Percentiles rank a stretch among this genome's conserved stretches.
These are phyloP conservation scores for Decorospora gaudefroyi DNA, from an alignment of 2,329 filamentous ascomycete species.

Conservation along the genomic window DNA sequence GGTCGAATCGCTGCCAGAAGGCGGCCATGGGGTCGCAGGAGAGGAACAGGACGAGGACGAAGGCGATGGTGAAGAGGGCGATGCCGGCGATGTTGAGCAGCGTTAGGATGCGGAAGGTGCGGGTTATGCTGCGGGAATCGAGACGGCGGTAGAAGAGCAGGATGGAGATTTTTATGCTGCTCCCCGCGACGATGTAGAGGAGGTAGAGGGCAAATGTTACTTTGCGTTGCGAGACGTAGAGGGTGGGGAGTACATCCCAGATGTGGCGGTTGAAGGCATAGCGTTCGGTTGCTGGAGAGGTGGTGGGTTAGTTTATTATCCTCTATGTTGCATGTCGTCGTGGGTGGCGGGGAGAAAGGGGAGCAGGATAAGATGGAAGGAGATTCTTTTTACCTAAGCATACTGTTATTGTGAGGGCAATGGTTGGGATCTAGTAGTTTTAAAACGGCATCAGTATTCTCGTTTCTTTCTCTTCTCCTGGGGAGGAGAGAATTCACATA, in stretches of 20 bases:
- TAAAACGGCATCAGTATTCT: no score
- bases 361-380: neutral
- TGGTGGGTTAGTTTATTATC: no score
- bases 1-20: constrained; percentile 25
- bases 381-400: neutral
- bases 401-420: neutral
- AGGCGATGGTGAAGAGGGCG: constrained; percentile 16
- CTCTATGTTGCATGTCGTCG: no score
- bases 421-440: constrained; percentile 9
- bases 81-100: constrained; percentile 23
- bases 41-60: constrained; percentile 16
- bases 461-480: no score
- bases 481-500: constrained; percentile 1
- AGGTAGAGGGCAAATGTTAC: constrained; percentile 21
- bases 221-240: constrained; percentile 17
- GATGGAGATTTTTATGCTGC: constrained; percentile 33
- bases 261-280: constrained; percentile 19
- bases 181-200: constrained; percentile 18
- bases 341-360: no score
- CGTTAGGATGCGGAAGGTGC: constrained; percentile 15
- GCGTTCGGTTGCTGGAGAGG: constrained; percentile 4
- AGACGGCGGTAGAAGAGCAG: constrained; percentile 31
- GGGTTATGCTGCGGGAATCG: constrained; percentile 15
- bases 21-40: constrained; percentile 19
- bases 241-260: constrained; percentile 19